A percentile compares a stretch with the other conserved stretches of the same genome.
Conservation (phyloP, 495 filamentous ascomycete genomes). For the Aspergillus avenaceus region DNA sequence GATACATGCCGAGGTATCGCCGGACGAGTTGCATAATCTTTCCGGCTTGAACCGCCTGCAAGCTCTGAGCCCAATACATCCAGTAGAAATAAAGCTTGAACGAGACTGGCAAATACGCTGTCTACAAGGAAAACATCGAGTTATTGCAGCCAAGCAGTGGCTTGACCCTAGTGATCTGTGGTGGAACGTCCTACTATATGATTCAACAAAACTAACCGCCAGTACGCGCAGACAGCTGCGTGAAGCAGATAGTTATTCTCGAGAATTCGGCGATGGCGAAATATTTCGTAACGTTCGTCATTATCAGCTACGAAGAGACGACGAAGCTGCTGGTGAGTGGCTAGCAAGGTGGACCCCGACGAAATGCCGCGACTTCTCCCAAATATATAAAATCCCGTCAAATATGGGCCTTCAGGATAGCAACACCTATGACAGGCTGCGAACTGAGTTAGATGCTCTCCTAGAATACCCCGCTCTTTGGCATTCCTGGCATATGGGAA, state of each 20-base stretch:
- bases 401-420: background rate
- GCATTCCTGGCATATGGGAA: constrained; percentile 10
- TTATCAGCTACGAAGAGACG: constrained; percentile 6
- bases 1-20: constrained; percentile 11
- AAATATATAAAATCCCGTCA: background rate
- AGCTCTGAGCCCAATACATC: background rate
- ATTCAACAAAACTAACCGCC: constrained; percentile 2
- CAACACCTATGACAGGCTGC: background rate
- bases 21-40: background rate
- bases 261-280: constrained; percentile 8
- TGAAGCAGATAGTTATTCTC: constrained; percentile 1
- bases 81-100: constrained; percentile 1
- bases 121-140: constrained; percentile 7
- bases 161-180: constrained; percentile 4
- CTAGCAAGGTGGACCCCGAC: constrained; percentile 10
- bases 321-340: constrained; percentile 5
- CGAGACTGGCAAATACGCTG: background rate
- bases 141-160: constrained; percentile 8
- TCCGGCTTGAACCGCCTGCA: background rate
- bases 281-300: constrained; percentile 10
- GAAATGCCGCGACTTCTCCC: constrained; percentile 10
- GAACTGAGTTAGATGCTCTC: constrained; percentile 7
- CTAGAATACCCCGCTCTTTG: constrained; percentile 6
- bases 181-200: constrained; percentile 10
- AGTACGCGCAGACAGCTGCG: constrained; percentile 3